Percentiles rank a stretch among this genome's conserved stretches.
phyloP scores from a whole-genome alignment of 257 asterid species.

The Linaria vulgaris region DNA sequence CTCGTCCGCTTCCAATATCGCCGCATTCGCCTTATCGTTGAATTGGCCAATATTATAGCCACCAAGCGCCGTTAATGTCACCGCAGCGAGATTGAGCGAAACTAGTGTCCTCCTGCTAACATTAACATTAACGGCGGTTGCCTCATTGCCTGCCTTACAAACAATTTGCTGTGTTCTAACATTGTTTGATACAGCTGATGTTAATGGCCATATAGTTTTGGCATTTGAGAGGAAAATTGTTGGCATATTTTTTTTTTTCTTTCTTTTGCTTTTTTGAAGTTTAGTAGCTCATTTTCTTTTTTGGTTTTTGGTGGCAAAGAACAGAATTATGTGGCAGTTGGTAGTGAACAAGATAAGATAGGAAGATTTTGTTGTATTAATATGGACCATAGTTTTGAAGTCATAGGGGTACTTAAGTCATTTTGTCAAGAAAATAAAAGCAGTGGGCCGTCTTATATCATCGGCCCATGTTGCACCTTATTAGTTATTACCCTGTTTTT shows the following conservation, averaged over 20 bases:
- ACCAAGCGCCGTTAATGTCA: slow-evolving; percentile 35
- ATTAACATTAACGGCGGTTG: too few relatives aligned
- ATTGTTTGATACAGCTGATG: slow-evolving; percentile 18
- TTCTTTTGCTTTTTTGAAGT: not conserved
- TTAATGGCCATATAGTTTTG: slow-evolving; percentile 38
- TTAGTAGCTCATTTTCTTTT: not conserved
- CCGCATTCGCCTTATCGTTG: slow-evolving; percentile 55
- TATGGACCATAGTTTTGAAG: slow-evolving; percentile 26
- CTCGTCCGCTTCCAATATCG: slow-evolving; percentile 89
- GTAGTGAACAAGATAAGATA: slow-evolving; percentile 58
- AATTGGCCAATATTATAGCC: slow-evolving; percentile 27
- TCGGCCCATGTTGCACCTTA: too few relatives aligned
- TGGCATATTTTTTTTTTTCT: slow-evolving; percentile 45
- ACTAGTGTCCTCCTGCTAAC: slow-evolving; percentile 45
- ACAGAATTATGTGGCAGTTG: slow-evolving; percentile 43
- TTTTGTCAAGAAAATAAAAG: not conserved
- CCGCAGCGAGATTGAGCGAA: slow-evolving; percentile 41
- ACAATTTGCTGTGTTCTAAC: slow-evolving; percentile 34
- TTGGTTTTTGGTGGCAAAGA: slow-evolving; percentile 44
- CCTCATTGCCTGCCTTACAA: slow-evolving; percentile 41
- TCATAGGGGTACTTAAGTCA: slow-evolving; percentile 21
- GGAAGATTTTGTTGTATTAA: slow-evolving; percentile 41
- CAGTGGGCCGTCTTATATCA: too few relatives aligned
- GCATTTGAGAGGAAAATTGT: slow-evolving; percentile 62
- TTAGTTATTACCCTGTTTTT: too few relatives aligned